These are phyloP conservation scores for Wickerhamomyces sp. DNA, from an alignment of 1,139 yeast species.

Conservation along the genomic window DNA sequence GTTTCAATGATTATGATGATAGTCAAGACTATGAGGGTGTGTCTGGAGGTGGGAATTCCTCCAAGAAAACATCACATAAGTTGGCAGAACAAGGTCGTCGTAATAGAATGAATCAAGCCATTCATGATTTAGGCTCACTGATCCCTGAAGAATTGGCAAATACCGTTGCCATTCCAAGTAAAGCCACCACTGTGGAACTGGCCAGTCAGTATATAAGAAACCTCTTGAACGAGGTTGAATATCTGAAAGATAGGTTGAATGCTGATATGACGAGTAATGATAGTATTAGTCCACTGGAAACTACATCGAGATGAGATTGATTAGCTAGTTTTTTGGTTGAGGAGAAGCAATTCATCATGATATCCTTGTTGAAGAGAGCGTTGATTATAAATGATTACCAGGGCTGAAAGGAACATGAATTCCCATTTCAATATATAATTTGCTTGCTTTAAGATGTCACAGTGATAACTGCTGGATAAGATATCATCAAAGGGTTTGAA, in stretches of 20 bases:
- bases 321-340: no score
- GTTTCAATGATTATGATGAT: slow-evolving; percentile 1
- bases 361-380: no score
- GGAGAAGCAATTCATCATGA: no score
- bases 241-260: slow-evolving; percentile 24
- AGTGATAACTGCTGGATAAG: no score
- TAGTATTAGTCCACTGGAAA: slow-evolving; percentile 22
- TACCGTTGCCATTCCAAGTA: slow-evolving; percentile 62
- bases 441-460: no score
- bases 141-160: slow-evolving; percentile 62
- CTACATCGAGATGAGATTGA: slow-evolving; percentile 3
- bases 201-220: slow-evolving; percentile 67
- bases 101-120: slow-evolving; percentile 84
- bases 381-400: no score
- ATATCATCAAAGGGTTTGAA: no score
- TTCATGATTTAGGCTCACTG: slow-evolving; percentile 63
- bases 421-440: no score
- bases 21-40: slow-evolving; percentile 10
- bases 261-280: slow-evolving; percentile 20
- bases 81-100: slow-evolving; percentile 95
- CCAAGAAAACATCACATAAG: slow-evolving; percentile 79
- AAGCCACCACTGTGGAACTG: slow-evolving; percentile 91
- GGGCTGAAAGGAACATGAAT: no score
- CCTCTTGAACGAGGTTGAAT: slow-evolving; percentile 42
- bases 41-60: slow-evolving; percentile 18